phyloP scores from a whole-genome alignment of 2,329 filamentous ascomycete genomes.

The Arthrobotrys entomopaga region DNA sequence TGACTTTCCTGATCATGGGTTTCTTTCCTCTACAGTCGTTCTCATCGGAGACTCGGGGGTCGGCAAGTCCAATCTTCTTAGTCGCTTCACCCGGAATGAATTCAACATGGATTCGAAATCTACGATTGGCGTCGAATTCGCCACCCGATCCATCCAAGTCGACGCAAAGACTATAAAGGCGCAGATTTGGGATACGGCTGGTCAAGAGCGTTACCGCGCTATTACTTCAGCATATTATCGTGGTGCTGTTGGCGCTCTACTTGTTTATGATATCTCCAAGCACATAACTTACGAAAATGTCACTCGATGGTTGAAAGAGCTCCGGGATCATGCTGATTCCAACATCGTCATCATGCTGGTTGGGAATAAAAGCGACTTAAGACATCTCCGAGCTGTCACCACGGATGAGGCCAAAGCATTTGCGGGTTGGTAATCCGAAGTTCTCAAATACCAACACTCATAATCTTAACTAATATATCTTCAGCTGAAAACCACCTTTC shows the following conservation, averaged over 20 bases:
- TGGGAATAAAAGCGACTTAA: constrained; percentile 99
- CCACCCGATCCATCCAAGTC: constrained; percentile 97
- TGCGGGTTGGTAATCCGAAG: constrained; percentile 75
- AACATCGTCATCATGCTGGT: constrained; percentile 99
- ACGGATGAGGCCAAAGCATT: constrained; percentile 98
- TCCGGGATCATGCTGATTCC: constrained; percentile 95
- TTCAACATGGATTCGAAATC: constrained; percentile 99
- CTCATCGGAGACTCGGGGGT: constrained; percentile 99
- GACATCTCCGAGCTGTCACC: constrained; percentile 93
- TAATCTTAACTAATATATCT: constrained; percentile 1
- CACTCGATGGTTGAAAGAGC: constrained; percentile 97
- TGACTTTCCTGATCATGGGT: constrained; percentile 21
- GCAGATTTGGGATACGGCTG: constrained; percentile 99
- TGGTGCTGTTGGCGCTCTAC: constrained; percentile 93
- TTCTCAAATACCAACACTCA: not conserved
- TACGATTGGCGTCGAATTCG: constrained; percentile 99
- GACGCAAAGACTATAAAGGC: constrained; percentile 99
- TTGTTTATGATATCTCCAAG: constrained; percentile 99
- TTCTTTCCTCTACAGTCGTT: constrained; percentile 66
- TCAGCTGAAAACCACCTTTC: constrained; percentile 96
- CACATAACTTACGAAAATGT: constrained; percentile 99
- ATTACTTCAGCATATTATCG: constrained; percentile 99
- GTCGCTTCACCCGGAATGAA: constrained; percentile 99
- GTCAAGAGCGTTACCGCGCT: constrained; percentile 97
- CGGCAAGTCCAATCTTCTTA: constrained; percentile 99